A percentile compares a stretch with the other conserved stretches of the same genome.
Evolutionary conservation across 140 eudicot genomes (phyloP).

Genomic region (Stevia rebaudiana): DNA sequence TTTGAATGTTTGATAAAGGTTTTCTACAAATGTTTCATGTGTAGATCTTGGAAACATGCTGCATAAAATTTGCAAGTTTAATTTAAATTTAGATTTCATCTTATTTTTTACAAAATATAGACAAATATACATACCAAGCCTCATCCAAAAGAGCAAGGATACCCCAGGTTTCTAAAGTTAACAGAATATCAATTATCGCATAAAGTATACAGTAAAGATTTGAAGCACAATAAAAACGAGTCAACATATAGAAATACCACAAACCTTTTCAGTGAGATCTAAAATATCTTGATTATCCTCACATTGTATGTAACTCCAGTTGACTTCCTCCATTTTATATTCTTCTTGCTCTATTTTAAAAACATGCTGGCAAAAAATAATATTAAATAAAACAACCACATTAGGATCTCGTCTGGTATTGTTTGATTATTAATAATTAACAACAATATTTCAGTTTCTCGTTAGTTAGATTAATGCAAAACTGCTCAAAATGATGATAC

Average conservation of each 20-base stretch:
- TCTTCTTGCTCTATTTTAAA: conserved; percentile 99
- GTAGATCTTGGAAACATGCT: conserved; percentile 96
- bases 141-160: conserved; percentile 94
- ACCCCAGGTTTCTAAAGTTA: conserved; percentile 95
- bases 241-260: conserved; percentile 1
- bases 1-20: conserved; percentile 84
- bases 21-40: conserved; percentile 82
- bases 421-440: neutral
- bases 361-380: conserved; percentile 73
- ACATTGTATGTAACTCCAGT: conserved; percentile 96
- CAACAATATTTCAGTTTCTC: conserved; percentile 81
- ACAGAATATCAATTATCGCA: conserved; percentile 13
- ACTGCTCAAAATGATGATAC: conserved; percentile 89
- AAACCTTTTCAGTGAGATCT: conserved; percentile 96
- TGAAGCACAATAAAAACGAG: neutral
- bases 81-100: conserved; percentile 2
- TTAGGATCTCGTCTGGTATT: conserved; percentile 5
- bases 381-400: conserved; percentile 12
- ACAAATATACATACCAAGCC: conserved; percentile 66
- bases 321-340: conserved; percentile 77
- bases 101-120: neutral
- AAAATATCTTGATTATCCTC: conserved; percentile 89
- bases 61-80: conserved; percentile 21
- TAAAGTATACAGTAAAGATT: neutral
- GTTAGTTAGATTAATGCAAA: conserved; percentile 89